Evolutionary conservation across 1,139 yeast genomes (phyloP).

Genomic region (Yamadazyma dendronema): DNA sequence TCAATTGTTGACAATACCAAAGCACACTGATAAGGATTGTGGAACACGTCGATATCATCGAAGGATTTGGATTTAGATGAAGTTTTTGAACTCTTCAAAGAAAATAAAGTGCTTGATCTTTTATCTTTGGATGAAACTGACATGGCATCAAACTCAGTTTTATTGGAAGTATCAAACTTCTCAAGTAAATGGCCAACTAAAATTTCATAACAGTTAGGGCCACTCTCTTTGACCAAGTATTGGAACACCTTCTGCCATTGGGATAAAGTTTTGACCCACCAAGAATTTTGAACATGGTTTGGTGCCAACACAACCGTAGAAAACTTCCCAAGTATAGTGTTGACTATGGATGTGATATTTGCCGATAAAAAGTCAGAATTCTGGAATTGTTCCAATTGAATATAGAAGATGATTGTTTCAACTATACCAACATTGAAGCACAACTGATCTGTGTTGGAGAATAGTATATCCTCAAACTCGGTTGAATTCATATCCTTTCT

Average conservation of each 20-base stretch:
- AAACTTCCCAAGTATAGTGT: conserved; percentile 32
- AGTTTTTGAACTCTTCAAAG: conserved; percentile 15
- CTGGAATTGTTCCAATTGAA: conserved; percentile 45
- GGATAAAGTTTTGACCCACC: conserved; percentile 31
- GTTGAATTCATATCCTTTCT: conserved; percentile 4
- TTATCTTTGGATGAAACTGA: conserved; percentile 11
- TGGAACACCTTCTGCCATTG: conserved; percentile 35
- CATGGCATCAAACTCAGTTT: conserved; percentile 3
- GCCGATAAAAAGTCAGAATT: conserved; percentile 35
- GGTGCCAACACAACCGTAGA: conserved; percentile 13
- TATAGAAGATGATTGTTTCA: conserved; percentile 35
- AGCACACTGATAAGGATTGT: conserved; percentile 36
- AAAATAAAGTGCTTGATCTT: conserved; percentile 9
- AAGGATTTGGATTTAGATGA: conserved; percentile 20
- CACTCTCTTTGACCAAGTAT: conserved; percentile 37
- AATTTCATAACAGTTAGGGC: conserved; percentile 39
- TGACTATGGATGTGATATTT: conserved; percentile 30
- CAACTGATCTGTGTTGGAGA: conserved; percentile 18
- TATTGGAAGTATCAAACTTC: conserved; percentile 23
- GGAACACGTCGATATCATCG: conserved; percentile 27
- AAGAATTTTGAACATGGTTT: conserved; percentile 33
- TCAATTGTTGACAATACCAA: conserved; percentile 33
- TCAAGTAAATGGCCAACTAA: conserved; percentile 31
- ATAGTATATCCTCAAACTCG: conserved; percentile 13
- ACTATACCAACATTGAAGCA: conserved; percentile 33